Evolutionary conservation across 192 early-diverging fungal genomes (phyloP).

Genomic region (Dimargaris cristalligena): DNA sequence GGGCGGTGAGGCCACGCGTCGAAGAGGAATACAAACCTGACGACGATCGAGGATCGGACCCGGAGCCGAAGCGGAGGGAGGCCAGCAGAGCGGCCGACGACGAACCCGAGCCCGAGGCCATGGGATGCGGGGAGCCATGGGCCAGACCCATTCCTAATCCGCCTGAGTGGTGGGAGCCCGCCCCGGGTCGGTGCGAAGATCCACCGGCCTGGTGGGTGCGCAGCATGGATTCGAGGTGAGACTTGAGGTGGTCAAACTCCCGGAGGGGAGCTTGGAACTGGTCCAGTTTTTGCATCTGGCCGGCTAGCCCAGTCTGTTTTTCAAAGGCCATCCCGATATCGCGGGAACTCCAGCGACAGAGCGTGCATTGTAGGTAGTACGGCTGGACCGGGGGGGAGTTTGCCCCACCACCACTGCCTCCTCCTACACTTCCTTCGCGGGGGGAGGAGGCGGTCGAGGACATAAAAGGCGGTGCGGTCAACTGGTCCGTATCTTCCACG

Average conservation of each 20-base stretch:
- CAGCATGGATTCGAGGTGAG: slow-evolving; percentile 67
- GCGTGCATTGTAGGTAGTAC: slow-evolving; percentile 62
- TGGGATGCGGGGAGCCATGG: background rate
- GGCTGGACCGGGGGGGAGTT: slow-evolving; percentile 22
- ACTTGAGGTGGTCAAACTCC: slow-evolving; percentile 72
- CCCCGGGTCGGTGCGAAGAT: background rate
- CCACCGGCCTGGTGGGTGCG: slow-evolving; percentile 24
- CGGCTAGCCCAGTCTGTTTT: slow-evolving; percentile 80
- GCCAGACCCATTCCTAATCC: background rate
- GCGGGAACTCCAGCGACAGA: slow-evolving; percentile 88
- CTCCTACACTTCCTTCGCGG: no score
- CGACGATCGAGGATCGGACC: slow-evolving; percentile 14
- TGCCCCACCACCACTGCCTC: no score
- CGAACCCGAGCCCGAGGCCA: background rate
- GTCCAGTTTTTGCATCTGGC: slow-evolving; percentile 68
- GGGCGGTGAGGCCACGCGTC: slow-evolving; percentile 2
- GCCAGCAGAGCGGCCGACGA: background rate
- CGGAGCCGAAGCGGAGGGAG: slow-evolving; percentile 8
- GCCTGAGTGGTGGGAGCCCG: background rate
- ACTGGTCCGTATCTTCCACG: slow-evolving; percentile 27
- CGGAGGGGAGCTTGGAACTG: slow-evolving; percentile 44
- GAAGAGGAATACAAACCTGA: slow-evolving; percentile 11
- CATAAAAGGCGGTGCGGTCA: no score
- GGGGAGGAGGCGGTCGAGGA: slow-evolving; percentile 12
- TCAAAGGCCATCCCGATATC: slow-evolving; percentile 87